A percentile compares a stretch with the other conserved stretches of the same genome.
Evolutionary conservation across 805 yeast genomes (phyloP).

Genomic region (Wickerhamiella dianesei): DNA sequence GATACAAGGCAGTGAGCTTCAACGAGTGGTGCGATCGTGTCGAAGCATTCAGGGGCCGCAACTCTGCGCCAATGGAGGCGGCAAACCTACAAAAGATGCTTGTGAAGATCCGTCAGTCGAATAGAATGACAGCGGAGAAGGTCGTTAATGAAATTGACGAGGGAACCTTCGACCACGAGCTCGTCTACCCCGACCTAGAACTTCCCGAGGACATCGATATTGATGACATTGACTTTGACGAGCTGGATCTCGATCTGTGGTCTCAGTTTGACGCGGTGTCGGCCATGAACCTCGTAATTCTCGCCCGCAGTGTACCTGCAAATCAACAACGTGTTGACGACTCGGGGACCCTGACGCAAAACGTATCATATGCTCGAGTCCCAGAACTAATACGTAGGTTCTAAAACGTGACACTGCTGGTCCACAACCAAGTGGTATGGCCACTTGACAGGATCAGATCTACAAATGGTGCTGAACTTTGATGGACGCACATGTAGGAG

Average conservation of each 20-base stretch:
- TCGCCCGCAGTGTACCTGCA: slow-evolving; percentile 1
- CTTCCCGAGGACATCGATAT: slow-evolving; percentile 4
- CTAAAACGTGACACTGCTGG: too few species aligned
- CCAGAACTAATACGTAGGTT: slow-evolving; percentile 8
- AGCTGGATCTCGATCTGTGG: slow-evolving; percentile 5
- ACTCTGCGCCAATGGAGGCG: background rate
- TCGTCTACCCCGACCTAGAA: background rate
- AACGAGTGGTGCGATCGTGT: slow-evolving; percentile 21
- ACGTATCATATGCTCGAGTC: slow-evolving; percentile 12
- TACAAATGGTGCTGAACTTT: too few species aligned
- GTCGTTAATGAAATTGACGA: background rate
- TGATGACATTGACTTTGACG: slow-evolving; percentile 4
- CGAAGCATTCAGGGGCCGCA: background rate
- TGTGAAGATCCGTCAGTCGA: background rate
- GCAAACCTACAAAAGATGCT: background rate
- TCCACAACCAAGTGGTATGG: too few species aligned
- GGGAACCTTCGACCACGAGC: slow-evolving; percentile 1
- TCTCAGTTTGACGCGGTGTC: background rate
- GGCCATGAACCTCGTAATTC: slow-evolving; percentile 2
- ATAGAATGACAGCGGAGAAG: background rate
- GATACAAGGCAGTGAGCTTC: slow-evolving; percentile 37
- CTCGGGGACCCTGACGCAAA: slow-evolving; percentile 5
- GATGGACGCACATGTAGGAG: too few species aligned
- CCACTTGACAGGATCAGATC: too few species aligned
- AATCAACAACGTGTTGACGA: background rate